A percentile compares a stretch with the other conserved stretches of the same genome.
Conservation (phyloP, 257 asterid species). For the Nicotiana knightiana region DNA sequence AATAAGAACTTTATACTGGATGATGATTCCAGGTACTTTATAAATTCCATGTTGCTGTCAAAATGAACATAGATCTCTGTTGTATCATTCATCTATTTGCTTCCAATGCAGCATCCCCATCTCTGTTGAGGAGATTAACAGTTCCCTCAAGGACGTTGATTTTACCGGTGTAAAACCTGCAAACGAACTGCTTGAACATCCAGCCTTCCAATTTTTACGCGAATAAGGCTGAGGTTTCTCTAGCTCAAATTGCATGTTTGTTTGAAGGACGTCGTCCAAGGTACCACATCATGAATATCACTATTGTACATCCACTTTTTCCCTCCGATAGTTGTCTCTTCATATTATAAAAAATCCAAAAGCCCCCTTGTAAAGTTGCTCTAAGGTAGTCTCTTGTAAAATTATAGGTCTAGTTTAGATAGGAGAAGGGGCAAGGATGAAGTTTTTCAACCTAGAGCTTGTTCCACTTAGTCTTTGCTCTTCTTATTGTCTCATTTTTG, state of each 20-base stretch:
- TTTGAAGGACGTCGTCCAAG: neutral
- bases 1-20: slow-evolving; percentile 49
- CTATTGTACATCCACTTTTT: slow-evolving; percentile 27
- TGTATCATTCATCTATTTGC: neutral
- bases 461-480: neutral
- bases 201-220: slow-evolving; percentile 66
- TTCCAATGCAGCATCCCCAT: slow-evolving; percentile 56
- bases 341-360: slow-evolving; percentile 19
- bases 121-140: slow-evolving; percentile 56
- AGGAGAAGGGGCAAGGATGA: slow-evolving; percentile 32
- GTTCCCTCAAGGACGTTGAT: slow-evolving; percentile 45
- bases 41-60: neutral
- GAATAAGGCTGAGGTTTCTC: slow-evolving; percentile 32
- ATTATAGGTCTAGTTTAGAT: slow-evolving; percentile 38
- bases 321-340: neutral
- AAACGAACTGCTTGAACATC: slow-evolving; percentile 49
- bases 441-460: slow-evolving; percentile 11
- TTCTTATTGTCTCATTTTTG: neutral
- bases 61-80: neutral
- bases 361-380: slow-evolving; percentile 26
- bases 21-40: slow-evolving; percentile 51
- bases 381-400: slow-evolving; percentile 32
- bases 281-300: slow-evolving; percentile 18
- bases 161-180: slow-evolving; percentile 72
- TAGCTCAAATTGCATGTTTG: neutral